A percentile compares a stretch with the other conserved stretches of the same genome.
phyloP scores from a whole-genome alignment of 2,329 filamentous ascomycete genomes.

The Paraphaeosphaeria sporulosa region DNA sequence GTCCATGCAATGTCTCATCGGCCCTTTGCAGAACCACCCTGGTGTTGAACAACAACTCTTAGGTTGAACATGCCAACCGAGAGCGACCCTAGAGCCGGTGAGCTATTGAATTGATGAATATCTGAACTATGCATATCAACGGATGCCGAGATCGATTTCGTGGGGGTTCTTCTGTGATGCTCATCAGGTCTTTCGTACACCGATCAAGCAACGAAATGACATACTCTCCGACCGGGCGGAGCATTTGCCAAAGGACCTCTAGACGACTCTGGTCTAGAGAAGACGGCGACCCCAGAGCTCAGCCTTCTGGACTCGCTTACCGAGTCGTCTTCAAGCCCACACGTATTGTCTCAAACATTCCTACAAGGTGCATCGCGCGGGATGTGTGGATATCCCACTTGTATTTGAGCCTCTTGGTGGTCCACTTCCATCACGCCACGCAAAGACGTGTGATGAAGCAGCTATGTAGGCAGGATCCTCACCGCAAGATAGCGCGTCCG shows the following conservation, averaged over 20 bases:
- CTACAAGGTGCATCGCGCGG: neutral
- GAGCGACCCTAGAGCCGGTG: neutral
- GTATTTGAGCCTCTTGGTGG: neutral
- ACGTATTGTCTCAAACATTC: neutral
- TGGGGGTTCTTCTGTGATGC: neutral
- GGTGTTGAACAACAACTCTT: no score
- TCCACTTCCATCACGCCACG: neutral
- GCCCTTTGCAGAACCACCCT: neutral
- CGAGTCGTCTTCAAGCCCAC: neutral
- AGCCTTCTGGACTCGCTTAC: conserved; percentile 2
- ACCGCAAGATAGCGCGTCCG: conserved; percentile 6
- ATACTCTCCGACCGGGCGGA: neutral
- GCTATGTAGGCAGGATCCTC: neutral
- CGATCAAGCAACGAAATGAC: neutral
- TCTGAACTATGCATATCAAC: neutral
- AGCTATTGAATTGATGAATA: neutral
- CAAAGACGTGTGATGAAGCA: neutral
- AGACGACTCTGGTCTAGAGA: neutral
- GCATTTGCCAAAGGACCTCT: neutral
- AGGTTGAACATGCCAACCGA: neutral
- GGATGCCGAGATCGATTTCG: neutral
- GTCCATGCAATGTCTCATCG: neutral
- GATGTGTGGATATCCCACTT: neutral
- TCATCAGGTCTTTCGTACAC: neutral
- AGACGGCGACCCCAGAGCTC: neutral